Evolutionary conservation across 805 yeast genomes (phyloP).

Genomic region (Candida sakaeoensis): DNA sequence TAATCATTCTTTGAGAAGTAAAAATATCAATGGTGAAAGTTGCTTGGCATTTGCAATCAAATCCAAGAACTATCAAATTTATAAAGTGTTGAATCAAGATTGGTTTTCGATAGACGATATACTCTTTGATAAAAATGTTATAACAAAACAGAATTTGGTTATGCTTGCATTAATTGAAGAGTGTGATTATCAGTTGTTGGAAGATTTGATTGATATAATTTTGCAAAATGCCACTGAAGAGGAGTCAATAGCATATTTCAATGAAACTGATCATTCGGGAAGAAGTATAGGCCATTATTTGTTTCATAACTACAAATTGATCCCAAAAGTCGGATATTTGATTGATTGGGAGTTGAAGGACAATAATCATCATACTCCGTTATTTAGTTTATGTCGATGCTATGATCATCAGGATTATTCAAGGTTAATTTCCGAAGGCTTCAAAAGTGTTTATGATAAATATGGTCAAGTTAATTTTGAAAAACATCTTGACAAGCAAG

Average conservation of each 20-base stretch:
- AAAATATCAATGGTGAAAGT: constrained; percentile 60
- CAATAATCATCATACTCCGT: constrained; percentile 67
- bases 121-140: constrained; percentile 54
- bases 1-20: constrained; percentile 22
- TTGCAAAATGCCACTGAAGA: constrained; percentile 34
- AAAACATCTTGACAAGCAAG: constrained; percentile 68
- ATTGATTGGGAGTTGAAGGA: constrained; percentile 73
- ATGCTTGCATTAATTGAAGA: constrained; percentile 59
- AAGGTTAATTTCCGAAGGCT: constrained; percentile 42
- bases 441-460: constrained; percentile 36
- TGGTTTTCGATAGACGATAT: constrained; percentile 66
- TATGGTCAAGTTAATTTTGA: constrained; percentile 49
- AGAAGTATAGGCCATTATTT: constrained; percentile 74
- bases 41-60: constrained; percentile 60
- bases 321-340: constrained; percentile 50
- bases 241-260: constrained; percentile 50
- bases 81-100: constrained; percentile 42
- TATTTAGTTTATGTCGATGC: constrained; percentile 69
- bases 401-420: constrained; percentile 73
- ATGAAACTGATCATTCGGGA: constrained; percentile 46
- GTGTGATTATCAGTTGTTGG: constrained; percentile 38
- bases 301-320: constrained; percentile 51
- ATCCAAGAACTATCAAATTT: constrained; percentile 41
- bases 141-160: constrained; percentile 53
- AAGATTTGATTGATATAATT: constrained; percentile 42